Evolutionary conservation across 768 basidiomycete species (phyloP).

Genomic region (Crassisporium funariophilum): DNA sequence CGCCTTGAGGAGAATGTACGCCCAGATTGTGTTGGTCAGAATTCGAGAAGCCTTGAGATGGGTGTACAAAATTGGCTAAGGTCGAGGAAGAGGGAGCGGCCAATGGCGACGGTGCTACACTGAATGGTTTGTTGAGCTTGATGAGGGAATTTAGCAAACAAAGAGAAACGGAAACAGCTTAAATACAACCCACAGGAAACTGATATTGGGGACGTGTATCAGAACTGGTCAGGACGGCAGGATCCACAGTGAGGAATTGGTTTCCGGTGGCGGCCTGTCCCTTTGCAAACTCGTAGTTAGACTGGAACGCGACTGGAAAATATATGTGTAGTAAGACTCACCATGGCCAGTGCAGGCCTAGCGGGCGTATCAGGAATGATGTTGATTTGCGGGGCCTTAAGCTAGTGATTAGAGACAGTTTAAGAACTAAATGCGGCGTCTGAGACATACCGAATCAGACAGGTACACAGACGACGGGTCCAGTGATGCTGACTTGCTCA

Average conservation of each 20-base stretch:
- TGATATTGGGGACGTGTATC: conserved; percentile 11
- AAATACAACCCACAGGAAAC: conserved; percentile 11
- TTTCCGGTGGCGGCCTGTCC: conserved; percentile 8
- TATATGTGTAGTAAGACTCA: conserved; percentile 9
- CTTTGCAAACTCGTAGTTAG: conserved; percentile 9
- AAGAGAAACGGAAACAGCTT: conserved; percentile 6
- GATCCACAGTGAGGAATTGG: conserved; percentile 12
- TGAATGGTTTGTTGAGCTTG: background rate
- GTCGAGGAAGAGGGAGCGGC: conserved; percentile 5
- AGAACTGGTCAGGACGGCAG: conserved; percentile 5
- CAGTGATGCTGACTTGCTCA: background rate
- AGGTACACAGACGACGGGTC: conserved; percentile 2
- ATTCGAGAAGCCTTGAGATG: conserved; percentile 8
- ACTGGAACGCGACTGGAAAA: conserved; percentile 3
- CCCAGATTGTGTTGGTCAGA: background rate
- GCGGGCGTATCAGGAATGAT: conserved; percentile 8
- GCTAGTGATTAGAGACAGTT: conserved; percentile 2
- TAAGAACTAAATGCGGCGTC: background rate
- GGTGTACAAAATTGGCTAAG: conserved; percentile 1
- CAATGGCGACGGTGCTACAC: background rate
- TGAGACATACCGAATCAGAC: conserved; percentile 6
- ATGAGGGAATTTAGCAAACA: conserved; percentile 1
- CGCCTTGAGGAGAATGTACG: conserved; percentile 3
- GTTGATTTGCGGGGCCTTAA: background rate
- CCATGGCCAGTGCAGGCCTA: conserved; percentile 5